phyloP scores from a whole-genome alignment of 805 yeast species.

The Kodamaea kaohsiungensis region DNA sequence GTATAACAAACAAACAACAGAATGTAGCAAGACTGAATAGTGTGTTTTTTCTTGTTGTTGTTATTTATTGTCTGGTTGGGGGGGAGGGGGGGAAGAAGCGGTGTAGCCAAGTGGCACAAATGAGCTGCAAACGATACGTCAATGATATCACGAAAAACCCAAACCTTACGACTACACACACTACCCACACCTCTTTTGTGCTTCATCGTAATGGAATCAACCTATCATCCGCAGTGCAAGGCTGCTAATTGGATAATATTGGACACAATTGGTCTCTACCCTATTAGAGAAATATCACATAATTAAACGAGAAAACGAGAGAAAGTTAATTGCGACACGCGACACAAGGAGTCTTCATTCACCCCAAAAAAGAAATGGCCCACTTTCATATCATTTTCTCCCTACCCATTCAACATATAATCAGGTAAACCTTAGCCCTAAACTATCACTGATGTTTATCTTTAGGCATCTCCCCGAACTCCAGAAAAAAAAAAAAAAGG shows the following conservation, averaged over 20 bases:
- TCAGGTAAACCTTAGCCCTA: too few species aligned
- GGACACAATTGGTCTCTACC: neutral
- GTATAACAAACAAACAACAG: neutral
- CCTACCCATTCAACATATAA: too few species aligned
- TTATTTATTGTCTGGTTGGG: neutral
- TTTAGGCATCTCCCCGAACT: too few species aligned
- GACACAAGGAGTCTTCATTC: neutral
- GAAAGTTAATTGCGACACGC: conserved; percentile 1
- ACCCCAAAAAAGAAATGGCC: neutral
- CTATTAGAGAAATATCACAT: neutral
- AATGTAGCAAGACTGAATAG: too few species aligned
- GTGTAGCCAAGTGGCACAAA: neutral
- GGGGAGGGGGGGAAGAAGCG: neutral
- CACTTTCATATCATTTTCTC: neutral
- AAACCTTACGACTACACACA: neutral
- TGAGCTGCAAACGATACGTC: neutral
- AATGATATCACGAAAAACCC: neutral
- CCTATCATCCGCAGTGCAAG: neutral
- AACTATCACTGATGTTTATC: too few species aligned
- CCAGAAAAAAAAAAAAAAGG: too few species aligned
- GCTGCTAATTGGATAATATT: neutral
- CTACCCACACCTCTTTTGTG: neutral
- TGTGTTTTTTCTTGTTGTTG: neutral
- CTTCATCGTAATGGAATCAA: neutral
- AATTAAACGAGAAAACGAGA: neutral